phyloP scores from a whole-genome alignment of 1,284 basidiomycete genomes.

The Ustilago lituana region DNA sequence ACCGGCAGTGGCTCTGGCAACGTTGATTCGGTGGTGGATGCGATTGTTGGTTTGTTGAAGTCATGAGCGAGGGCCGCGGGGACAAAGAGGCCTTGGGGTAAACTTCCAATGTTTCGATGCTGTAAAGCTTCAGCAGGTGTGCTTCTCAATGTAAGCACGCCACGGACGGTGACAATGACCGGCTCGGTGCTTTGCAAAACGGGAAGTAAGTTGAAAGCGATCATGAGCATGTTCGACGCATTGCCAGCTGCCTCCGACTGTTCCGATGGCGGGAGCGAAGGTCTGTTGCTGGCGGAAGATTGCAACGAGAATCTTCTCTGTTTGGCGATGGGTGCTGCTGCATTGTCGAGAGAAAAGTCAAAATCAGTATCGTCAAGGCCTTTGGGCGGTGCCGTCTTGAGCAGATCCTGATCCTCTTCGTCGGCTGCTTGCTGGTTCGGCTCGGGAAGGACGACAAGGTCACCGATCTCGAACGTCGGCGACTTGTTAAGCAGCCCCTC shows the following conservation, averaged over 20 bases:
- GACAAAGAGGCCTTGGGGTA: slow-evolving; percentile 14
- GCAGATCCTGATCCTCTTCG: slow-evolving; percentile 44
- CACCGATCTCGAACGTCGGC: slow-evolving; percentile 11
- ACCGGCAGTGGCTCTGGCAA: background rate
- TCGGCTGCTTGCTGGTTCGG: slow-evolving; percentile 9
- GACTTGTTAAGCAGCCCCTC: background rate
- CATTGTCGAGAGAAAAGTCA: slow-evolving; percentile 41
- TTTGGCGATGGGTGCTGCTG: slow-evolving; percentile 13
- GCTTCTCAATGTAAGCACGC: background rate
- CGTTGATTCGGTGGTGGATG: background rate
- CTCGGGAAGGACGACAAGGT: slow-evolving; percentile 29
- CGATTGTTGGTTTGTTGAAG: background rate
- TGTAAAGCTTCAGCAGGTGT: background rate
- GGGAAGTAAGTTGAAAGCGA: slow-evolving; percentile 31
- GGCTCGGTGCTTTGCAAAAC: slow-evolving; percentile 27
- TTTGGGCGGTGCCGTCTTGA: slow-evolving; percentile 34
- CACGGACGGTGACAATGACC: slow-evolving; percentile 11
- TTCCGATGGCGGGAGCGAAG: slow-evolving; percentile 20
- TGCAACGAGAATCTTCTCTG: slow-evolving; percentile 42
- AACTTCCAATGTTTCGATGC: background rate
- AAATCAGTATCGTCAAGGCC: slow-evolving; percentile 33
- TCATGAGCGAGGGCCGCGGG: slow-evolving; percentile 6
- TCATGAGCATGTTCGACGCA: slow-evolving; percentile 10
- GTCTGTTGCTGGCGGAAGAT: slow-evolving; percentile 19
- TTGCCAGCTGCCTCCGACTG: background rate